These are phyloP conservation scores for Termitomyces sp. DNA, from an alignment of 768 basidiomycete species.

Conservation along the genomic window DNA sequence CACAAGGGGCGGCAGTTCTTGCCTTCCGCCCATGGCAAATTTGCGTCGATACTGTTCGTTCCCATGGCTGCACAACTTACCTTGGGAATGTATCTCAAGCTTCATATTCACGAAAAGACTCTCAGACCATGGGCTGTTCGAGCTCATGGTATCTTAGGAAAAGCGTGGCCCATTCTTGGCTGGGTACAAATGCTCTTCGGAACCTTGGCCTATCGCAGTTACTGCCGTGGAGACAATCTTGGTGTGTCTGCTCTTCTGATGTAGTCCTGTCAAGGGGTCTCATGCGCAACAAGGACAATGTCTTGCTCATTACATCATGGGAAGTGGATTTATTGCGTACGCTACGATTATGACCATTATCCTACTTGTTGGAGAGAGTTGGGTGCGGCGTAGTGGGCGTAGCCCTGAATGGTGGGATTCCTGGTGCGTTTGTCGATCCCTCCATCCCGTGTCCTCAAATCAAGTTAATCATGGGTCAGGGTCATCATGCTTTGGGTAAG, in stretches of 20 bases:
- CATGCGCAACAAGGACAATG: constrained; percentile 54
- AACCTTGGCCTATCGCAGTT: constrained; percentile 64
- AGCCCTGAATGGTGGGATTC: constrained; percentile 89
- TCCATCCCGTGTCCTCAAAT: not conserved
- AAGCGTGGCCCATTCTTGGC: constrained; percentile 75
- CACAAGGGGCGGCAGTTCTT: constrained; percentile 79
- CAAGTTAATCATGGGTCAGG: constrained; percentile 13
- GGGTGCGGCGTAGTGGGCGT: constrained; percentile 63
- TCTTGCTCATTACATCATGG: constrained; percentile 86
- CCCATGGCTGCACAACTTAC: constrained; percentile 62
- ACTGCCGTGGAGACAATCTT: constrained; percentile 72
- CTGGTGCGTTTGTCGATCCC: constrained; percentile 37
- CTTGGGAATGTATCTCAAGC: constrained; percentile 86
- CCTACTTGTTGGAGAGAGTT: constrained; percentile 70
- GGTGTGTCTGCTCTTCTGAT: constrained; percentile 25
- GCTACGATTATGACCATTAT: constrained; percentile 77
- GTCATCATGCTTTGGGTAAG: constrained; percentile 51
- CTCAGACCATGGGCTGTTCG: constrained; percentile 66
- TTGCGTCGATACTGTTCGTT: constrained; percentile 59
- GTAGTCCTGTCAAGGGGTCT: not conserved
- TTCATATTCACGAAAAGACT: constrained; percentile 80
- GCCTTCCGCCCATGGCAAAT: constrained; percentile 64
- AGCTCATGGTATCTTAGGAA: constrained; percentile 77
- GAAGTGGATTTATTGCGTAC: constrained; percentile 87
- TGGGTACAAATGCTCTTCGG: constrained; percentile 92